A percentile compares a stretch with the other conserved stretches of the same genome.
Evolutionary conservation across 2,329 filamentous ascomycete species (phyloP).

Genomic region (Penicillium sp.): DNA sequence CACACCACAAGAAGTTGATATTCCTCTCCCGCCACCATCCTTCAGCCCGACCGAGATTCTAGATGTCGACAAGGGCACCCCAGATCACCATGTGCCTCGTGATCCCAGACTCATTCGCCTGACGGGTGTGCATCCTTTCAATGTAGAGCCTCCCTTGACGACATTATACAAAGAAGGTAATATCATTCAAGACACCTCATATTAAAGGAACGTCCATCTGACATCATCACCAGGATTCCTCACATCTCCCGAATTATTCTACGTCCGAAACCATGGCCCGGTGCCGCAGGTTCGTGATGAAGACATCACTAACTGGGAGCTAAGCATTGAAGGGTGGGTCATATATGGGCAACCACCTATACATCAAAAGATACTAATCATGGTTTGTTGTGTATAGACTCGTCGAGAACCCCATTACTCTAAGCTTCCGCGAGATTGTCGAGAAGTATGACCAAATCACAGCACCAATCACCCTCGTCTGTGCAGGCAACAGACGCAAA

Average conservation of each 20-base stretch:
- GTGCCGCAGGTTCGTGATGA: conserved; percentile 75
- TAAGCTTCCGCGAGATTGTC: conserved; percentile 73
- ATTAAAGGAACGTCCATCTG: background rate
- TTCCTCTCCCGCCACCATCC: conserved; percentile 70
- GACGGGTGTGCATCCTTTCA: conserved; percentile 89
- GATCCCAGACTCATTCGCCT: conserved; percentile 81
- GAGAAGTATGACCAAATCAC: conserved; percentile 77
- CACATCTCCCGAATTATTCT: conserved; percentile 84
- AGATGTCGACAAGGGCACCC: conserved; percentile 76
- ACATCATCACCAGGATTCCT: conserved; percentile 65
- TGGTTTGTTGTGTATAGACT: conserved; percentile 48
- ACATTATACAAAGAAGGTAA: conserved; percentile 67
- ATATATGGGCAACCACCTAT: background rate
- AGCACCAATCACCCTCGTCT: conserved; percentile 84
- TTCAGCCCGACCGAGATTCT: conserved; percentile 62
- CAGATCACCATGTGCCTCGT: conserved; percentile 76
- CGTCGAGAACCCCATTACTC: conserved; percentile 72
- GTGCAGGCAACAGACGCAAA: conserved; percentile 87
- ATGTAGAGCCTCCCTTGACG: conserved; percentile 80
- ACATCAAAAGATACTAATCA: background rate
- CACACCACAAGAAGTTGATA: conserved; percentile 37
- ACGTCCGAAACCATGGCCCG: conserved; percentile 85
- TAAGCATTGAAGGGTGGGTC: conserved; percentile 72
- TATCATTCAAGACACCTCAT: background rate
- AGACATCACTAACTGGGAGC: conserved; percentile 76